Conservation (phyloP, 768 basidiomycete genomes). For the Imleria badia region DNA sequence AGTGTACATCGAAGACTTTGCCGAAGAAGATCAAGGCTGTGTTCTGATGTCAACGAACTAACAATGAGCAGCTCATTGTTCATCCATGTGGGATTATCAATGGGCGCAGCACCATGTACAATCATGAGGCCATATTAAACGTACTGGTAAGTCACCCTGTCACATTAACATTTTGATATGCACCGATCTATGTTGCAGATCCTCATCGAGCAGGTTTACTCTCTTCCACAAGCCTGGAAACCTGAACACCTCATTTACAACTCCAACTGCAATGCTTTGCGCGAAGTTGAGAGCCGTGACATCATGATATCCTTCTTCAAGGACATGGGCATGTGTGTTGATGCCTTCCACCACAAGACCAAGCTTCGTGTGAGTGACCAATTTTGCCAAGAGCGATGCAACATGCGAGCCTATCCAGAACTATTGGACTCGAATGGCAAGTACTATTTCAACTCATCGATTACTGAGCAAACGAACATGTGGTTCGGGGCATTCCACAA, state of each 20-base stretch:
- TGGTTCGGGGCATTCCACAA: neutral
- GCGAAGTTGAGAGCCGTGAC: neutral
- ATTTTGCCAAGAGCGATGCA: neutral
- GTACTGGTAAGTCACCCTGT: neutral
- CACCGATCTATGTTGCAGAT: too few relatives aligned
- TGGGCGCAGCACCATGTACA: neutral
- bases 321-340: neutral
- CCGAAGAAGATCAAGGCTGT: neutral
- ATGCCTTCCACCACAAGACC: neutral
- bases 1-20: too few relatives aligned
- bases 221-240: neutral
- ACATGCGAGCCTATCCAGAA: neutral
- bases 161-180: too few relatives aligned
- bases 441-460: neutral
- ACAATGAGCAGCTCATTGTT: neutral
- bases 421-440: neutral
- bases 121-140: neutral
- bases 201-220: too few relatives aligned
- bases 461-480: neutral
- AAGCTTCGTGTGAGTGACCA: neutral
- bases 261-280: neutral
- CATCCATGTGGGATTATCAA: neutral
- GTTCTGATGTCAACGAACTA: neutral
- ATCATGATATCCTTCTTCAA: neutral
- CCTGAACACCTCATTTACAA: neutral